Evolutionary conservation across 257 asterid genomes (phyloP).

Genomic region (Scutellaria baicalensis): DNA sequence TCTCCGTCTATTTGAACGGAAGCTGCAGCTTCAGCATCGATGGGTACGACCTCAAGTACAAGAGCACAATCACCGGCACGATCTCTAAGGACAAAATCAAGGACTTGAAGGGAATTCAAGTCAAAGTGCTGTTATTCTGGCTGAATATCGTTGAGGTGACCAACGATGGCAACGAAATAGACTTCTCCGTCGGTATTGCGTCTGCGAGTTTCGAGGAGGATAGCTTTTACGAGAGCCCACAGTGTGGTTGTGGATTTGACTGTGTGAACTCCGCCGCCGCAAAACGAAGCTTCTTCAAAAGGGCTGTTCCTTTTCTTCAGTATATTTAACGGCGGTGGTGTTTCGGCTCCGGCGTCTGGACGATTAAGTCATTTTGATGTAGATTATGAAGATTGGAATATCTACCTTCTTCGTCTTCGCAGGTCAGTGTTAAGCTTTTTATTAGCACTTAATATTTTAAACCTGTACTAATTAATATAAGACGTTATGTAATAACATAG

Average conservation of each 20-base stretch:
- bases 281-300: not conserved
- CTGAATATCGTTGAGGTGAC: slow-evolving; percentile 50
- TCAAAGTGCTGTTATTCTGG: slow-evolving; percentile 60
- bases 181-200: slow-evolving; percentile 61
- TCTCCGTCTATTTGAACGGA: slow-evolving; percentile 38
- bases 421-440: slow-evolving; percentile 5
- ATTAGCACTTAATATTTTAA: not conserved
- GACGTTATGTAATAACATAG: too few species aligned
- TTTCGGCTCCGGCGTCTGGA: not conserved
- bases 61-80: slow-evolving; percentile 50
- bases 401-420: not conserved
- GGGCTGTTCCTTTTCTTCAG: slow-evolving; percentile 7
- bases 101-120: slow-evolving; percentile 59
- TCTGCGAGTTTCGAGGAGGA: slow-evolving; percentile 55
- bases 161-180: slow-evolving; percentile 29
- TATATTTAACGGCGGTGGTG: not conserved
- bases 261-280: slow-evolving; percentile 16
- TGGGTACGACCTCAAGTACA: slow-evolving; percentile 56
- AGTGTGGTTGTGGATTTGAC: slow-evolving; percentile 80
- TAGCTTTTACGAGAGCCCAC: slow-evolving; percentile 58
- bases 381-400: not conserved
- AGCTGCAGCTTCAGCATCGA: slow-evolving; percentile 54
- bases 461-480: not conserved
- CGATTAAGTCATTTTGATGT: not conserved
- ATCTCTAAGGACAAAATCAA: slow-evolving; percentile 31